Base-by-base conservation (phyloP, 1,284 basidiomycete species). In the Somion occarium region DNA sequence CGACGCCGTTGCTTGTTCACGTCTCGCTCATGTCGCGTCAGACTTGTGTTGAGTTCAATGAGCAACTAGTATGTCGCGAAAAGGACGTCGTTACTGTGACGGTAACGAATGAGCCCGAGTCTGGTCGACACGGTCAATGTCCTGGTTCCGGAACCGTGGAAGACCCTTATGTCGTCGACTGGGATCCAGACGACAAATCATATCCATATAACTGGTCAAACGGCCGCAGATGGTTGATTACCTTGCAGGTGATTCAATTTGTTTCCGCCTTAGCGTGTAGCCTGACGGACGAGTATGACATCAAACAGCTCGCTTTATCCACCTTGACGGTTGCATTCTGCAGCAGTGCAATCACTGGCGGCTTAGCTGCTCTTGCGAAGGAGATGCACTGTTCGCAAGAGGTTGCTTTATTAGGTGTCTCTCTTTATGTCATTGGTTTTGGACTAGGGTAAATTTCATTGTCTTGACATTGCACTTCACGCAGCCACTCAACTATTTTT, bases 181-280 rank as follows among this genome's bases (percentile, higher is more conserved):
- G 81, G 82, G 70, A 76, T 27, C 59, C 69, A 1, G 69, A 74
- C 45, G 83, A 86, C 56, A 66, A 72, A 12, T 78, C 80, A 44
- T 77, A 85, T 59, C 85, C 85, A 1, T 83, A 81, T 66, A 84
- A 82, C 61, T 88, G 83, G 81, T 59, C 69, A 2, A 73, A 66
- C 24, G 30, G 56, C 27, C 66, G 65, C 42, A 79, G 75, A 63
- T 82, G 80, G 78, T 50, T 73, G 23, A 77, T 82, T 46, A 83
- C 80, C 1, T 60, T 74, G 50, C 76, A 83, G 71, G 79, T 79
- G 50, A 23, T 64, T 48, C 24, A 22, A 42, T 7, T 7, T 42
- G 20, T 7, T 18, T 26, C 12, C 30, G 7, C 5, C 25, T 37
- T n/a, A n/a, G n/a, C n/a, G n/a, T n/a, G n/a, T n/a, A n/a, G n/a